Base-by-base conservation (phyloP, 2,329 filamentous ascomycete genomes). In the Parasarocladium wereldwijsianum region DNA sequence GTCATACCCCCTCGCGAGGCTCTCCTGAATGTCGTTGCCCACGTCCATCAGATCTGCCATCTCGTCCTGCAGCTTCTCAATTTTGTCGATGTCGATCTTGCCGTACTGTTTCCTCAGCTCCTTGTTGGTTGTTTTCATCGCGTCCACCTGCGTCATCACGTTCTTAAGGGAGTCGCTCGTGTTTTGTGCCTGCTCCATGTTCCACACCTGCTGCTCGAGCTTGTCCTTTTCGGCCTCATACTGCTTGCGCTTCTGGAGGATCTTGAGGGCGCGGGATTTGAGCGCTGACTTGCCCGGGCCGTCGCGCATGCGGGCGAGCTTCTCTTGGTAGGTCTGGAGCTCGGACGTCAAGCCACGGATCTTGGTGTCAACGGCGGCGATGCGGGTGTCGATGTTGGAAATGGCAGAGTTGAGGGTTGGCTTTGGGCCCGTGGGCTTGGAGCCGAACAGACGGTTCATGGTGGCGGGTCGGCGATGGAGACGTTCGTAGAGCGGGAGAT, bases 121-220 rank as follows among this genome's bases (percentile, higher is more conserved):
- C 60, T 93, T 93, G 46, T 90, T 93, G 15, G 87, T 94, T 2
- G 80, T 85, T 69, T 94, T 92, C 72, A 98, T 87, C 8, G 87
- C 86, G 52, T 96, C 87, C 25, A 96, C 86, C 17, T 90, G 94
- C 12, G 85, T 92, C 86, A 94, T 94, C 38, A 90, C 87, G 55
- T 96, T 96, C 55, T 92, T 90, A 31, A 98, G 70, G 50, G 96
- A 96, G 58, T 96, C 87, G 60, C 93, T 85, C 87, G 96, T 94
- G 69, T 86, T 92, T 51, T 81, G 80, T 3, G 87, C 86, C 58
- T 94, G 86, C 60, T 96, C 86, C 86, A 98, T 94, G 60, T 96
- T 96, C 86, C 86, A 96, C 14, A 83, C 83, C 58, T 98, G 90
- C 40, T 78, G 70, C 57, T 93, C 81, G 32, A 96, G 74, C 58